Evolutionary conservation across 805 yeast species (phyloP), one percentile per base, ranked within the genome.

Genomic region (Lachancea nothofagi): DNA sequence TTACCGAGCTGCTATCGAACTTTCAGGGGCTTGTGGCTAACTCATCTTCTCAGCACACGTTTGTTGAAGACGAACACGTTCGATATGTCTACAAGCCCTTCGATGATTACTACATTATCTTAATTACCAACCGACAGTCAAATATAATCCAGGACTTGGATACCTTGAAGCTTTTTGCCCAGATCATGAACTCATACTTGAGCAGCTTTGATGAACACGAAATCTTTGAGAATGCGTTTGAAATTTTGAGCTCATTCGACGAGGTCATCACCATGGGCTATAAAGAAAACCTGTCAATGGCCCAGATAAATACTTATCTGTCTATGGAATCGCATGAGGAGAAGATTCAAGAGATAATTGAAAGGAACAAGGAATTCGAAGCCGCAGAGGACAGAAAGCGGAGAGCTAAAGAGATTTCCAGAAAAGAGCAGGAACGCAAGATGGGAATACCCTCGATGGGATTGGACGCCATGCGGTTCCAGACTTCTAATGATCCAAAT

Each of bases 241-340:
- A 87, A 57, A 78, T 93, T 45, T 69, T 90, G 51, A 77, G 83
- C 57, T 94, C 97, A 3, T 90, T 93, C 56, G 98, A 93, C 62
- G 98, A 93, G 66, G 84, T 93, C 41, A 78, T 93, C 51, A 78
- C 79, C 38, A 70, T 86, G 65, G 98, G 98, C 13, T 87, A 82
- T 69, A 79, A 85, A 49, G 99, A 93, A 62, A 83, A 87, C 63
- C 68, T 90, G 49, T 77, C 93, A 1, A 61, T 82, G 48, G 62
- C 79, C 44, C 97, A 93, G 67, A 83, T 93, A 48, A 78, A 77
- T 61, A 85, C 94, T 9, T 90, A 85, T 65, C 70, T 93, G 68
- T 90, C 87, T 59, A 90, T 93, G 97, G 97, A 93, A 66, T 84
- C 95, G 29, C 97, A 93, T 62, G 98, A 93, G 66, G 99, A 93